A percentile compares a stretch with the other conserved stretches of the same genome.
These are phyloP conservation scores for Periconia macrospinosa DNA, from an alignment of 2,329 filamentous ascomycete species.

Conservation along the genomic window DNA sequence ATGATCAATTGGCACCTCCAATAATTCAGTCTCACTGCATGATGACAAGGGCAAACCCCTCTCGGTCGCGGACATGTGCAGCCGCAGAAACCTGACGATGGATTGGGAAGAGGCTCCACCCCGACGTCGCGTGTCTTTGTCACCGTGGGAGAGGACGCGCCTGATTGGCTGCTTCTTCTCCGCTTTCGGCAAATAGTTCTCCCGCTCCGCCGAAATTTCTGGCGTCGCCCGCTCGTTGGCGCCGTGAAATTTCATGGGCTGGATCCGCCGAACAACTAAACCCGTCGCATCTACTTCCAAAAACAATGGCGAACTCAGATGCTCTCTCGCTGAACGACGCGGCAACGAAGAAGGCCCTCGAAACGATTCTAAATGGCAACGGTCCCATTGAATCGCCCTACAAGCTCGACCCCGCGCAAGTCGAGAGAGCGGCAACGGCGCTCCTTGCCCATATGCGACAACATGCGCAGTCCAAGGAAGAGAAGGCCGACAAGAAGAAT, in stretches of 20 bases:
- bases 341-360: conserved; percentile 26
- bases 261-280: neutral
- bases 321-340: conserved; percentile 17
- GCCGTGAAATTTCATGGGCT: neutral
- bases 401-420: conserved; percentile 53
- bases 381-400: conserved; percentile 41
- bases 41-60: neutral
- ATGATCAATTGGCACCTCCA: conserved; percentile 10
- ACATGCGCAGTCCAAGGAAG: conserved; percentile 51
- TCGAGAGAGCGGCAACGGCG: conserved; percentile 61
- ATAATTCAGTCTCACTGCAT: neutral
- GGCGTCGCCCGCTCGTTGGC: neutral
- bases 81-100: too few relatives aligned
- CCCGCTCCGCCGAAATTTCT: conserved; percentile 16
- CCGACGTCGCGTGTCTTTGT: conserved; percentile 21
- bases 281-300: neutral
- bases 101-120: neutral
- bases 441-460: conserved; percentile 61
- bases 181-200: conserved; percentile 19
- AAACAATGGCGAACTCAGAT: conserved; percentile 38
- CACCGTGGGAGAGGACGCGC: conserved; percentile 19
- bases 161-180: conserved; percentile 26
- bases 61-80: neutral
- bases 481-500: conserved; percentile 55
- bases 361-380: conserved; percentile 42